Evolutionary conservation across 73 alveolate genomes (phyloP), one percentile per base, ranked within the genome.

Genomic region (Symbiodinium natans): DNA sequence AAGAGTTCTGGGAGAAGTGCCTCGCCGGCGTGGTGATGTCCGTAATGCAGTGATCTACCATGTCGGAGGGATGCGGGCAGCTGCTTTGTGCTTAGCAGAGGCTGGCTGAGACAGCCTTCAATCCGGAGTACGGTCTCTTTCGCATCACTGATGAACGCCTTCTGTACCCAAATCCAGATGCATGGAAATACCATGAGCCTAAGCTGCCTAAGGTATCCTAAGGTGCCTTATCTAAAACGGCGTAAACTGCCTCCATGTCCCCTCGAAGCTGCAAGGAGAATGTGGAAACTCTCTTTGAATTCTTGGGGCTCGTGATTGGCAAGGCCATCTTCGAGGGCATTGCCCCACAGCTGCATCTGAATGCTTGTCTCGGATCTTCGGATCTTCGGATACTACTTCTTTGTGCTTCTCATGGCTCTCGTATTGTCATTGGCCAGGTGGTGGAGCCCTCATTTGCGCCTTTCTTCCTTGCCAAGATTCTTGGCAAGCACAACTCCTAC

Each of bases 31-130:
- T 75, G 48, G 48, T 42, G 33, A 84, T 23, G 13, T 27, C 36
- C n/a, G 48, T 13, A 29, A 0, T n/a, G n/a, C n/a, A n/a, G n/a
- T n/a, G n/a, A n/a, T n/a, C n/a, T n/a, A n/a, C n/a, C n/a, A n/a
- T n/a, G n/a, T n/a, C n/a, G n/a, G n/a, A n/a, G n/a, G n/a, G n/a
- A n/a, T n/a, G n/a, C n/a, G n/a, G n/a, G n/a, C n/a, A n/a, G n/a
- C n/a, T n/a, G n/a, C n/a, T n/a, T n/a, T n/a, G n/a, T n/a, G n/a
- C n/a, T n/a, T n/a, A n/a, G n/a, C 4, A 23, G 36, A 90, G 97
- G 97, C 80, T 90, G 48, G 97, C 97, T 3, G 97, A 90, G 40
- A 90, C 97, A 10, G 97, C 97, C 36, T 90, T 90, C 97, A 90
- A 90, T 52, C 97, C 97, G 33, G 97, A 90, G 88, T 90, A 90